phyloP scores from a whole-genome alignment of 2,329 filamentous ascomycete genomes.

The Curvularia eragrostidis region DNA sequence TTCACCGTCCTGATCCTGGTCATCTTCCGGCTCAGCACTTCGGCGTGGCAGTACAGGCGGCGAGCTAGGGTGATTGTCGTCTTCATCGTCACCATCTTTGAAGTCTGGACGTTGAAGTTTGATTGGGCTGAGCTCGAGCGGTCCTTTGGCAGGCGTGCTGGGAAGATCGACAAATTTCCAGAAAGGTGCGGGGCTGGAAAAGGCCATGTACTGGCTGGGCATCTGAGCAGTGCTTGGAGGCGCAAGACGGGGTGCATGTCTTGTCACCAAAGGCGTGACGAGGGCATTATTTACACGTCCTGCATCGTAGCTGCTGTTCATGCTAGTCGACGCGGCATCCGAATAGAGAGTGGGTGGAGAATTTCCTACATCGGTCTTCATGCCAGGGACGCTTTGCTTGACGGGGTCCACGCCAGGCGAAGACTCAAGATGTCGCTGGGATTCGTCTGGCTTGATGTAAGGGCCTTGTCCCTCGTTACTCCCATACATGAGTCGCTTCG shows the following conservation, averaged over 20 bases:
- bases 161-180: constrained; percentile 84
- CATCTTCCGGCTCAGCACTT: constrained; percentile 39
- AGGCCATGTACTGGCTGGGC: constrained; percentile 85
- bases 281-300: constrained; percentile 43
- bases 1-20: constrained; percentile 41
- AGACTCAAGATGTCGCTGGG: constrained; percentile 35
- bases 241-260: constrained; percentile 75
- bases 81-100: constrained; percentile 41
- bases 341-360: constrained; percentile 49
- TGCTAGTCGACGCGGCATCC: constrained; percentile 41
- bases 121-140: constrained; percentile 45
- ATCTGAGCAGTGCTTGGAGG: constrained; percentile 82
- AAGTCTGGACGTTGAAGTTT: constrained; percentile 44
- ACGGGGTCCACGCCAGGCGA: constrained; percentile 42
- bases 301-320: constrained; percentile 36
- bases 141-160: constrained; percentile 68
- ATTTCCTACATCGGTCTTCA: constrained; percentile 44
- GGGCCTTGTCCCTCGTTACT: constrained; percentile 30
- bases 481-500: constrained; percentile 44
- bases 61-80: constrained; percentile 42
- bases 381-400: constrained; percentile 41
- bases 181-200: constrained; percentile 83
- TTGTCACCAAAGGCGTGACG: constrained; percentile 74
- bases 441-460: constrained; percentile 35
- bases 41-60: constrained; percentile 41